Percentiles rank a stretch among this genome's conserved stretches.
These are phyloP conservation scores for Chrysoporthe deuterocubensis DNA, from an alignment of 2,329 filamentous ascomycete genomes.

Conservation along the genomic window DNA sequence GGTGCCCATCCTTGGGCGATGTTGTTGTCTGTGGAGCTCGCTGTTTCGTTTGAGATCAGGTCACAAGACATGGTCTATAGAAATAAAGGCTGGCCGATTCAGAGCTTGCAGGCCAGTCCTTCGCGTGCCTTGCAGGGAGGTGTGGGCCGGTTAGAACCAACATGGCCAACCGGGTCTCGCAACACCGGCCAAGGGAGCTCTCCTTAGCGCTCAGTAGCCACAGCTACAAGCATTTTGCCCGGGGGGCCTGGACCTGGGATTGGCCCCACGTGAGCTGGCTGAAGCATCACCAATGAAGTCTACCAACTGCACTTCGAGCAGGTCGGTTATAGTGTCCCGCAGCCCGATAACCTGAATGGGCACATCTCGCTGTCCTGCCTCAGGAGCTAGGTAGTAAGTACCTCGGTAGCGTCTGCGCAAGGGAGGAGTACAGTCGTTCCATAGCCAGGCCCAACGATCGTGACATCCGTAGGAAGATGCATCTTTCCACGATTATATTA, in stretches of 20 bases:
- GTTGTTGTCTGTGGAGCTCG: no score
- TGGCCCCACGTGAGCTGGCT: not conserved
- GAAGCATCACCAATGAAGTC: slow-evolving; percentile 1
- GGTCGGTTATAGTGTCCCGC: not conserved
- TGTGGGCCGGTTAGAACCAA: not conserved
- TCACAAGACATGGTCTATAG: no score
- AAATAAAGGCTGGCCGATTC: not conserved
- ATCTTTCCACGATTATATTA: not conserved
- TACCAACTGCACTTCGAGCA: not conserved
- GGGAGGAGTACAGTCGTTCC: not conserved
- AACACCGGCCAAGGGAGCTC: not conserved
- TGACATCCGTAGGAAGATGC: not conserved
- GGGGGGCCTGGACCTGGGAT: not conserved
- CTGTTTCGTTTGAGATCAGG: no score
- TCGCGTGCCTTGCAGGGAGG: not conserved
- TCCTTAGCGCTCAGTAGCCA: not conserved
- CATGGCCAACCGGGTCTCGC: not conserved
- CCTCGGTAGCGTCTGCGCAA: not conserved
- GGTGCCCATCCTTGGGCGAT: not conserved
- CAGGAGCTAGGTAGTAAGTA: no score
- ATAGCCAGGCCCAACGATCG: not conserved
- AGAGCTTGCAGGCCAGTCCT: not conserved
- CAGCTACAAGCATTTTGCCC: not conserved
- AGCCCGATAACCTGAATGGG: not conserved
- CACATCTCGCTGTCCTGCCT: no score